Base-by-base conservation (phyloP, 257 asterid genomes). In the Coffea canephora region DNA sequence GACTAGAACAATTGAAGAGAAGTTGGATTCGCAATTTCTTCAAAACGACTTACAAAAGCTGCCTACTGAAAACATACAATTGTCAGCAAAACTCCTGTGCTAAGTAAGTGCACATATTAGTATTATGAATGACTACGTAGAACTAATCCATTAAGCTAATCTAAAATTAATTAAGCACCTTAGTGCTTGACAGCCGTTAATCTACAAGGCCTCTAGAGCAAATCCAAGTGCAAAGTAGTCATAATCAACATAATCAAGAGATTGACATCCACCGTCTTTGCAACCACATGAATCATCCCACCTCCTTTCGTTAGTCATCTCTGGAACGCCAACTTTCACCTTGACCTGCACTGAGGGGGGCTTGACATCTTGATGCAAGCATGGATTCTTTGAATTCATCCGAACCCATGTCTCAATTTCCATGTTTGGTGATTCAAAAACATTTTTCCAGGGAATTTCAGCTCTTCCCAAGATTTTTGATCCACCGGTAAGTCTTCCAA, bases 381-480 rank as follows among this genome's bases (percentile, higher is more conserved):
- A 11, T 13, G 48, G 43, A 0, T 75, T 80, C 65, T 84, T 83
- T 0, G 88, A 62, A 41, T 73, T 73, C 92, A 91, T 85, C 31
- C 75, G 73, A 21, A 79, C 86, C 93, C 97, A 90, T 61, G 89
- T 88, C 84, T 86, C 87, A 2, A 86, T 69, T 83, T 80, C 88
- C 91, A 87, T 65, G 52, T 65, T 62, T 3, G 69, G 77, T 5
- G 87, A 77, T 19, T 78, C 89, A 18, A 83, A 69, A 18, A 79
- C 86, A 62, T 70, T 82, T 77, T 49, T 83, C 96, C 91, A 88
- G 25, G 91, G 89, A 85, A 91, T 59, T 83, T 89, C 91, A 46
- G 88, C 89, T 85, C 76, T 86, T 0, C 91, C 97, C 77, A 92
- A 7, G 23, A 88, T 76, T 71, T 86, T 87, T 31, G 97, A 89